Evolutionary conservation across 1,284 basidiomycete genomes (phyloP).

Genomic region (Papiliotrema flavescens): DNA sequence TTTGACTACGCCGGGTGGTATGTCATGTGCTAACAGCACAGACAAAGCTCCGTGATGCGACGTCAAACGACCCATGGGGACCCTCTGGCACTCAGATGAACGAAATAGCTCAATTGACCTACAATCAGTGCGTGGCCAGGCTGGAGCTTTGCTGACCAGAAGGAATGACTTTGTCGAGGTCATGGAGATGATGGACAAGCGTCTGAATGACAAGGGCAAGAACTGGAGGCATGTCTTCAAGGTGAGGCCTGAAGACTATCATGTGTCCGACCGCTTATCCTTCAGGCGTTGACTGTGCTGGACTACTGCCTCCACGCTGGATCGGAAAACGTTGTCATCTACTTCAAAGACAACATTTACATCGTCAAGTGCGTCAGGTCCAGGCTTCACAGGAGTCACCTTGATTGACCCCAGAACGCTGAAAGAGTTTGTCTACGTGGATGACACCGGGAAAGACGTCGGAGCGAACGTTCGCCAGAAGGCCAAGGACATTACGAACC

Average conservation of each 20-base stretch:
- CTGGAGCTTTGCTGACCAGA: neutral
- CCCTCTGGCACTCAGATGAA: constrained; percentile 99
- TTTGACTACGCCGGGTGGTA: neutral
- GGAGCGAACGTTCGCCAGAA: constrained; percentile 98
- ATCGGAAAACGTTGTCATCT: constrained; percentile 96
- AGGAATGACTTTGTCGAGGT: constrained; percentile 98
- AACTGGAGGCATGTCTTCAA: constrained; percentile 99
- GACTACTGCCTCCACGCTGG: constrained; percentile 97
- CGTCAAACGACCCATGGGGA: constrained; percentile 99
- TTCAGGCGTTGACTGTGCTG: constrained; percentile 86
- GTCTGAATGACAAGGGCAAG: constrained; percentile 99
- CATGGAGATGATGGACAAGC: constrained; percentile 99
- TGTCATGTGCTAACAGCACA: constrained; percentile 48
- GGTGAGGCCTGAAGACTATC: constrained; percentile 50
- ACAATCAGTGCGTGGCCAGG: constrained; percentile 76
- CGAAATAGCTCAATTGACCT: constrained; percentile 94
- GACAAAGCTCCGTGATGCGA: constrained; percentile 94
- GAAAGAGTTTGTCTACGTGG: constrained; percentile 96
- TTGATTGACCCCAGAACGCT: constrained; percentile 58
- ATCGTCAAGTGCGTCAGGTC: constrained; percentile 69
- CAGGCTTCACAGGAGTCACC: too few relatives aligned
- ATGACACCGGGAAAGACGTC: constrained; percentile 94
- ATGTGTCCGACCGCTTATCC: neutral
- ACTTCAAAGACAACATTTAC: constrained; percentile 97
- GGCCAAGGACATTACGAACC: constrained; percentile 97